Base-by-base conservation (phyloP, 1,139 yeast species). In the Barnettozyma hawaiiensis region DNA sequence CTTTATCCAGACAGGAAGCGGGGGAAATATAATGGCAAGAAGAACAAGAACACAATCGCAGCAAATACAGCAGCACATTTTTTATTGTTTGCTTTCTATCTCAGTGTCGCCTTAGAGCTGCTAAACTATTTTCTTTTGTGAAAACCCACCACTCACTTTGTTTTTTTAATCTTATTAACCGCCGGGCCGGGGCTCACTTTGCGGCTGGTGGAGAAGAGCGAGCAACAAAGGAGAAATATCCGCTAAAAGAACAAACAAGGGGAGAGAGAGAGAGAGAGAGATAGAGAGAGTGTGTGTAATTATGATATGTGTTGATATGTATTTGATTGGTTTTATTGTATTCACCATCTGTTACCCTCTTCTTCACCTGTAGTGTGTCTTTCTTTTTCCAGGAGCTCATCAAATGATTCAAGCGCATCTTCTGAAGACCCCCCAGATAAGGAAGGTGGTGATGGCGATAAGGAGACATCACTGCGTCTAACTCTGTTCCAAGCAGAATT, bases 1-100 rank as follows among this genome's bases (percentile, higher is more conserved):
- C 56, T 84, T 76, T 47, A 81, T 71, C 74, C 81, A 75, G 19
- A 82, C 89, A 0, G 89, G 85, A 41, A 82, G 64, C 0, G 90
- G 89, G 1, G 90, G 89, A 63, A 79, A 72, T 40, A 81, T 58
- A 22, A 81, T 73, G 1, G 85, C 80, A 12, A 81, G 55, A 0
- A 81, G 60, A 21, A 80, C 80, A 33, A 82, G 71, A 10, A 76
- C 58, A 42, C 79, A 68, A 59, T 81, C 84, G 51, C 61, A 62
- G 42, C 65, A 61, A 18, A 47, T 44, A 18, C 39, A 40, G 21
- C 44, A 41, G 38, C 44, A 41, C 41, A 37, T 41, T 11, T 29
- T 8, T 31, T 31, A n/a, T n/a, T n/a, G n/a, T n/a, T n/a, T n/a
- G n/a, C n/a, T n/a, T n/a, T n/a, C n/a, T n/a, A n/a, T n/a, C n/a